Evolutionary conservation across 352 stramenopile species (phyloP).

Genomic region (Pythium plurisporium): DNA sequence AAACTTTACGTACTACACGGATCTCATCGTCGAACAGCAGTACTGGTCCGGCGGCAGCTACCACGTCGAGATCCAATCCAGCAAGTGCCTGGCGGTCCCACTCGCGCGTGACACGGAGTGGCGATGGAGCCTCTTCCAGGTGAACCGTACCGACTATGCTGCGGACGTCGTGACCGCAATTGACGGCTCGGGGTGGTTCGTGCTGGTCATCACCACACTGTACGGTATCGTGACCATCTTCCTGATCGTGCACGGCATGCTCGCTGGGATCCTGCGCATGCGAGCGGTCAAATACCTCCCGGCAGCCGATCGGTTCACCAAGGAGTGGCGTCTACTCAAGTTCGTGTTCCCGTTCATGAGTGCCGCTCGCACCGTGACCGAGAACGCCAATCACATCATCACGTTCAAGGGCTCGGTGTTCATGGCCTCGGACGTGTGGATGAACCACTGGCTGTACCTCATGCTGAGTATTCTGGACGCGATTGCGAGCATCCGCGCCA

Average conservation of each 20-base stretch:
- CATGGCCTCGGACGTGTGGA: constrained; percentile 25
- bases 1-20: no score
- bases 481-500: constrained; percentile 5
- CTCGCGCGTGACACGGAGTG: not conserved
- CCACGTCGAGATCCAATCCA: no score
- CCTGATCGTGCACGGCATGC: constrained; percentile 19
- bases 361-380: not conserved
- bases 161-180: constrained; percentile 13
- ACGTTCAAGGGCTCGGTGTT: not conserved
- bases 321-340: constrained; percentile 9
- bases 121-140: constrained; percentile 9
- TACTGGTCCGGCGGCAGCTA: no score
- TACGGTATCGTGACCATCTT: constrained; percentile 24
- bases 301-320: not conserved
- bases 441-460: constrained; percentile 28
- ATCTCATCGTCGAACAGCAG: no score
- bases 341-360: constrained; percentile 6
- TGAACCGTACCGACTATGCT: not conserved
- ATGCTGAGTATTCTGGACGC: constrained; percentile 18
- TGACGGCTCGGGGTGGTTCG: constrained; percentile 11
- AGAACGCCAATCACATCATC: not conserved
- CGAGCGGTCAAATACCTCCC: constrained; percentile 13
- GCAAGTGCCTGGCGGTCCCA: no score
- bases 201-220: constrained; percentile 1
- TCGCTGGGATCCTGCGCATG: constrained; percentile 6